Evolutionary conservation across 106 monocot species (phyloP).

Genomic region (Gastrodia elata): DNA sequence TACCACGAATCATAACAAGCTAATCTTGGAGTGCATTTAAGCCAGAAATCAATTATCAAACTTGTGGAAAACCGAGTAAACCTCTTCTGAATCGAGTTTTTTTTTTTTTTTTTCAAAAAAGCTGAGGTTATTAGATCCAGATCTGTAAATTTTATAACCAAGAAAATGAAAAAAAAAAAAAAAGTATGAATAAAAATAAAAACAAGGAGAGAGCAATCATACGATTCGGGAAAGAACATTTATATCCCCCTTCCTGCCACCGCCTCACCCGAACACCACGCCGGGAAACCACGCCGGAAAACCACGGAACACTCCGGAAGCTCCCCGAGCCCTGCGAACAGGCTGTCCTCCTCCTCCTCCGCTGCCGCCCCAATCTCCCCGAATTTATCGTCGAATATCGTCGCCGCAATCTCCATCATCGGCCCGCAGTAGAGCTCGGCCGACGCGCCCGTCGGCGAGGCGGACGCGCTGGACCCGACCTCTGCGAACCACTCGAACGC

Average conservation of each 20-base stretch:
- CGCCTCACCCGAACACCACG: constrained; percentile 16
- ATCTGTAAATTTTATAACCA: neutral
- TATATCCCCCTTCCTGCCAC: constrained; percentile 1
- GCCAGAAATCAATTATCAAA: too few species aligned
- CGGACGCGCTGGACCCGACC: constrained; percentile 19
- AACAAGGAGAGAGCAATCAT: neutral
- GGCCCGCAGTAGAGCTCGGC: constrained; percentile 10
- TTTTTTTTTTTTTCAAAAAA: too few species aligned
- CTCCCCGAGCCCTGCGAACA: constrained; percentile 70
- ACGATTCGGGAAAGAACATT: too few species aligned
- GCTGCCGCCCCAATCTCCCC: neutral
- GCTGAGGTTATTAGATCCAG: neutral
- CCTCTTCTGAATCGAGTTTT: too few species aligned
- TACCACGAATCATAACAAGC: too few species aligned
- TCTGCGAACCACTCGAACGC: constrained; percentile 33
- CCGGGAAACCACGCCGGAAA: constrained; percentile 30
- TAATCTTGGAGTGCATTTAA: too few species aligned
- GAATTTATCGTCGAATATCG: constrained; percentile 4
- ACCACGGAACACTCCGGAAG: constrained; percentile 64
- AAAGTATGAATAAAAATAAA: neutral
- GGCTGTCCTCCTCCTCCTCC: constrained; percentile 27
- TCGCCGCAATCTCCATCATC: constrained; percentile 11
- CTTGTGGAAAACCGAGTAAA: too few species aligned
- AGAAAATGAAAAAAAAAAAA: neutral
- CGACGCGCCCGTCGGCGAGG: constrained; percentile 9